Evolutionary conservation across 441 rosid species (phyloP), one percentile per base, ranked within the genome.

Genomic region (Pelargonium myrrhifolium): DNA sequence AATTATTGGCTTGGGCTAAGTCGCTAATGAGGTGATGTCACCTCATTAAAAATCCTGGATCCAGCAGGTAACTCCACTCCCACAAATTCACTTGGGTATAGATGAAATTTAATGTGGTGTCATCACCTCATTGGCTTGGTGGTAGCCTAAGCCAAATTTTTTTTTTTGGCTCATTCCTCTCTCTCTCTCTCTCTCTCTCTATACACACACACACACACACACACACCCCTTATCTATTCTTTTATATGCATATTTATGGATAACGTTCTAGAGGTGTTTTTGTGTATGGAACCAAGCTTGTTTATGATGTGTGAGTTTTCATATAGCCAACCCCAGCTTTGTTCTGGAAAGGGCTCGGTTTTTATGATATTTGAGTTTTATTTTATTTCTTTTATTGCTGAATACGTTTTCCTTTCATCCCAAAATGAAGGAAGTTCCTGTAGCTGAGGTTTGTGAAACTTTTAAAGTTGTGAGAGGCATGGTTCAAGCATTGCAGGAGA

Each of bases 401-500:
- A 70, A 42, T 74, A 68, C 70, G 47, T 58, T 15, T 51, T 71
- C 45, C 75, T 60, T 42, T 42, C 75, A 73, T 77, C 72, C 71
- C 77, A 76, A 71, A 75, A 72, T 86, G 73, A 85, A 94, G 98
- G 98, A 94, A 85, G 82, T 84, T 72, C 90, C 99, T 49, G 93
- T 92, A 51, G 77, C 81, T 69, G 98, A 95, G 83, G 99, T 92
- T 71, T 95, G 99, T 85, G 90, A 90, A 83, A 89, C 90, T 72
- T 95, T 85, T 76, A 91, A 86, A 83, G 99, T 90, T 71, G 97
- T 96, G 56, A 84, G 97, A 84, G 99, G 98, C 74, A 92, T 87
- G 97, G 97, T 92, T 82, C 99, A 92, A 85, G 83, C 92, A 9
- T 83, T 95, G 76, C 98, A 92, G 80, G 99, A 95, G 83, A 95